phyloP scores from a whole-genome alignment of 495 filamentous ascomycete species.

The Neurospora sp. region DNA sequence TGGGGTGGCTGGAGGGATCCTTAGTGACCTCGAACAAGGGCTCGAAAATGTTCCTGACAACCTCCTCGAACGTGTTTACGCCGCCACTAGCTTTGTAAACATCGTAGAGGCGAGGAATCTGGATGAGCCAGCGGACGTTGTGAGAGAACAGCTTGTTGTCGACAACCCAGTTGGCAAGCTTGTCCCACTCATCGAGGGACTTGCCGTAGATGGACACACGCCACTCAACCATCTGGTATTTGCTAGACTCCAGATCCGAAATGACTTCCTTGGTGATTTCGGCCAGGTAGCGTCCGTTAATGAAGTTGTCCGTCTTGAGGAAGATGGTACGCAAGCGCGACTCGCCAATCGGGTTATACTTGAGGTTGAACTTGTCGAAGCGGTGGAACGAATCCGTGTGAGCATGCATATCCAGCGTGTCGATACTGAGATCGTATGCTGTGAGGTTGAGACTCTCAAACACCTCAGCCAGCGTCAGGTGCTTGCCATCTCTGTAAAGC shows the following conservation, averaged over 20 bases:
- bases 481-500: slow-evolving; percentile 83
- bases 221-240: slow-evolving; percentile 99
- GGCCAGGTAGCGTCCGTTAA: slow-evolving; percentile 88
- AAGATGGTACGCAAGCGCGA: slow-evolving; percentile 93
- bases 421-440: slow-evolving; percentile 95
- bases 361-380: slow-evolving; percentile 98
- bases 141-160: slow-evolving; percentile 97
- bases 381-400: slow-evolving; percentile 98
- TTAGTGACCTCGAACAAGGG: slow-evolving; percentile 92
- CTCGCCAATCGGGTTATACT: slow-evolving; percentile 96
- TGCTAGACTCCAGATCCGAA: slow-evolving; percentile 94
- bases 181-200: slow-evolving; percentile 92
- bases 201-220: slow-evolving; percentile 94
- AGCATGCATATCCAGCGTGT: slow-evolving; percentile 98
- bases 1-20: slow-evolving; percentile 75
- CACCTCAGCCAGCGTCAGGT: slow-evolving; percentile 82
- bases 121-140: slow-evolving; percentile 95
- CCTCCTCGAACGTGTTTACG: slow-evolving; percentile 82
- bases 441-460: slow-evolving; percentile 96
- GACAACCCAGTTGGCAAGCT: slow-evolving; percentile 94
- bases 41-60: slow-evolving; percentile 85
- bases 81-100: slow-evolving; percentile 82
- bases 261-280: slow-evolving; percentile 98
- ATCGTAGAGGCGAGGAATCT: slow-evolving; percentile 89
- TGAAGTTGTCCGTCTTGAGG: slow-evolving; percentile 96